Conservation (phyloP, 495 filamentous ascomycete species). For the Tuber melanosporum region DNA sequence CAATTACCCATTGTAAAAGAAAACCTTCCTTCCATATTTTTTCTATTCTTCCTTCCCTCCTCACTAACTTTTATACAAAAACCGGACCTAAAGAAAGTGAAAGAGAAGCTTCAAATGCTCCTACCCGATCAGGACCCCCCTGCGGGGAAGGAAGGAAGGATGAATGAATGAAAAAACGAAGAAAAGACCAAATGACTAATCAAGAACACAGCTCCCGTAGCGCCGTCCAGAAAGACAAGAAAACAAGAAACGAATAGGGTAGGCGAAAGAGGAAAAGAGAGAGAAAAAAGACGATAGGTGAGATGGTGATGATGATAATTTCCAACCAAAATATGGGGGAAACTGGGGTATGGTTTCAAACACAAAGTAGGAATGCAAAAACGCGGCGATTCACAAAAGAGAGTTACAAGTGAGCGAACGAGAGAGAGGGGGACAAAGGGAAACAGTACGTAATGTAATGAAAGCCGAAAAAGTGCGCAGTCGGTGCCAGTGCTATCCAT, state of each 20-base stretch:
- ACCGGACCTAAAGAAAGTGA: neutral
- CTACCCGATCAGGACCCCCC: neutral
- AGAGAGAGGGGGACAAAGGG: neutral
- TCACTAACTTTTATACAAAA: neutral
- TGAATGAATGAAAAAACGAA: neutral
- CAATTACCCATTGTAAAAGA: neutral
- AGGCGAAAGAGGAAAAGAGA: neutral
- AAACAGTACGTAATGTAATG: neutral
- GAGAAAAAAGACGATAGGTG: neutral
- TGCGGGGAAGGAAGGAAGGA: neutral
- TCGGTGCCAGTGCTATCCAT: neutral
- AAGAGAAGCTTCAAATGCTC: neutral
- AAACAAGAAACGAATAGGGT: neutral
- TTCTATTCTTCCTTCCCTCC: neutral
- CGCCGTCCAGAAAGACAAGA: conserved; percentile 1
- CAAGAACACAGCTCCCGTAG: neutral
- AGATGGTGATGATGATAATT: neutral
- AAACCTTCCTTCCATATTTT: neutral
- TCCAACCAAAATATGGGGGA: neutral
- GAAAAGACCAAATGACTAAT: neutral
- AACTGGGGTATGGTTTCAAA: neutral
- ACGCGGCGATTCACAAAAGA: neutral
- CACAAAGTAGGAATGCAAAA: neutral
- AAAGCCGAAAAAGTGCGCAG: neutral
- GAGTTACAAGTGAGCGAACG: neutral